Evolutionary conservation across 768 basidiomycete species (phyloP).

Genomic region (Suillus spraguei): DNA sequence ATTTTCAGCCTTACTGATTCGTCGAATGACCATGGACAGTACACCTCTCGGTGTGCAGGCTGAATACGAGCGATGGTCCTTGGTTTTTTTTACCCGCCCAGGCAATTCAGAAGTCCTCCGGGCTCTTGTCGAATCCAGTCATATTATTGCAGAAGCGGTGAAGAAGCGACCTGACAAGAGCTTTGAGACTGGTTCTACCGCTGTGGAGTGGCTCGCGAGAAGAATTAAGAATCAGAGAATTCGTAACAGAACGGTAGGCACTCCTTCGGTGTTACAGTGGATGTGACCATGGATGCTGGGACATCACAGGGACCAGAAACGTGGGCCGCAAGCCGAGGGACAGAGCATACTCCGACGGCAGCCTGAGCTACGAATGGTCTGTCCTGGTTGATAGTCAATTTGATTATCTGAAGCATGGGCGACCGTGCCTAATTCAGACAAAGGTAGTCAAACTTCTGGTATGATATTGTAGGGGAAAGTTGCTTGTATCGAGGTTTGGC

Average conservation of each 20-base stretch:
- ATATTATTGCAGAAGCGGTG: conserved; percentile 47
- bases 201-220: conserved; percentile 43
- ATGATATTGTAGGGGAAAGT: background rate
- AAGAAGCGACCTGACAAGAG: conserved; percentile 37
- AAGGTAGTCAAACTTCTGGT: background rate
- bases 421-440: background rate
- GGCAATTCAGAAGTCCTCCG: conserved; percentile 52
- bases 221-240: conserved; percentile 42
- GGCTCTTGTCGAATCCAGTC: conserved; percentile 53
- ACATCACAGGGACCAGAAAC: conserved; percentile 31
- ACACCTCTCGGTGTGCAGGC: conserved; percentile 62
- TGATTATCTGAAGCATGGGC: background rate
- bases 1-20: background rate
- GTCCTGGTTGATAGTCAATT: background rate
- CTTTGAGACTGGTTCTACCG: conserved; percentile 38
- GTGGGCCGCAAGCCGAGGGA: conserved; percentile 34
- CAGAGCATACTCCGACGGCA: conserved; percentile 28
- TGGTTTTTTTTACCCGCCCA: conserved; percentile 72
- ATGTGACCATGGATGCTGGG: background rate
- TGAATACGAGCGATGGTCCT: conserved; percentile 58
- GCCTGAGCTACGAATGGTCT: conserved; percentile 9
- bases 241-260: conserved; percentile 42
- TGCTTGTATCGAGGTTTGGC: background rate
- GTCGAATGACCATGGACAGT: background rate
- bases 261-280: too few relatives aligned